Conservation (phyloP, 129 eudicot genomes). For the Helichrysum umbraculigerum region DNA sequence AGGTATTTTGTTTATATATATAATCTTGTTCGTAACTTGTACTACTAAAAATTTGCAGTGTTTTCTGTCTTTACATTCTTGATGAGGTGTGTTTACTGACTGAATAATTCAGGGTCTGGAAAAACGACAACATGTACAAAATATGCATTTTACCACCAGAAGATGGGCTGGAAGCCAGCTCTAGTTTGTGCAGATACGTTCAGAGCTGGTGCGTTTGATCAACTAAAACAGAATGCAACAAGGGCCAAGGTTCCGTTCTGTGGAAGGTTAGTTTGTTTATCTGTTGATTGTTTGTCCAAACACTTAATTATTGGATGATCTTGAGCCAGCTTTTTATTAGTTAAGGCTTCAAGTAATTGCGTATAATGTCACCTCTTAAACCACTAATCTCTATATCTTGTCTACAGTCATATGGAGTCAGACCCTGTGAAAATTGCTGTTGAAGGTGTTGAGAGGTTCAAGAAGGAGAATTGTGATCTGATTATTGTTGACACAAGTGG, state of each 20-base stretch:
- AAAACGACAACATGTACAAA: slow-evolving; percentile 94
- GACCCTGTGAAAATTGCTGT: slow-evolving; percentile 89
- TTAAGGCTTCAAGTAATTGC: neutral
- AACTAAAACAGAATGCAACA: slow-evolving; percentile 91
- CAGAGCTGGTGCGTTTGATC: slow-evolving; percentile 98
- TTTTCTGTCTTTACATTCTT: neutral
- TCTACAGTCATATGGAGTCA: slow-evolving; percentile 77
- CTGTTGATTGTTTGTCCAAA: neutral
- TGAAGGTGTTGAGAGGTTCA: slow-evolving; percentile 87
- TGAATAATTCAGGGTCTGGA: slow-evolving; percentile 65
- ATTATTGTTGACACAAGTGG: slow-evolving; percentile 97
- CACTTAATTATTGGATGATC: neutral
- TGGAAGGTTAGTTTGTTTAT: slow-evolving; percentile 63
- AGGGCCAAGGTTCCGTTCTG: slow-evolving; percentile 89
- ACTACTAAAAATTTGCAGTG: neutral
- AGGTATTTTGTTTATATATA: slow-evolving; percentile 50
- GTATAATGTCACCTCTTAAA: neutral
- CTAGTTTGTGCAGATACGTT: slow-evolving; percentile 96
- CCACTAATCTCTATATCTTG: slow-evolving; percentile 1
- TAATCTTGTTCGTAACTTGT: neutral
- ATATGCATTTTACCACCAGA: slow-evolving; percentile 78
- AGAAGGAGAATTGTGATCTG: slow-evolving; percentile 76
- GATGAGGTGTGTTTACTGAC: neutral
- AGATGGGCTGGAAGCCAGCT: slow-evolving; percentile 96
- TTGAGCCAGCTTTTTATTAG: neutral